Conservation (phyloP, 1,284 basidiomycete genomes). For the Trametes versicolor region DNA sequence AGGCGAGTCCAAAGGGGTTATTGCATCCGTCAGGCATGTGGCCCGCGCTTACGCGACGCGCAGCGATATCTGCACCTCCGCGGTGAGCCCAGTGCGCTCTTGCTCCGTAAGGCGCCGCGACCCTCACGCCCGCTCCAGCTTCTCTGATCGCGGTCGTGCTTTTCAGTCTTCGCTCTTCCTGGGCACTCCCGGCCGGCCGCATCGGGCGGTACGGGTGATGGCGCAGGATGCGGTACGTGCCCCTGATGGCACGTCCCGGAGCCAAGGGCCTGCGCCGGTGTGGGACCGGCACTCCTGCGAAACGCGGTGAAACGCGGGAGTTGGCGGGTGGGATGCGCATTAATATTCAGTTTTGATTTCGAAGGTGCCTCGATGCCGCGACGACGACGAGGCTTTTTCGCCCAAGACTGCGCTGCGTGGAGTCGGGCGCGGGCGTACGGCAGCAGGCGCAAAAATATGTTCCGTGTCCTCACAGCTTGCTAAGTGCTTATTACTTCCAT, state of each 20-base stretch:
- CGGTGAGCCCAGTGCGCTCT: slow-evolving; percentile 1
- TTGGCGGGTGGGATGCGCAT: too few relatives aligned
- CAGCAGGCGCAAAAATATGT: background rate
- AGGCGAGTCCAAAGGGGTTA: background rate
- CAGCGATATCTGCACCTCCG: background rate
- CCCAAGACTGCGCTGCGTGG: too few relatives aligned
- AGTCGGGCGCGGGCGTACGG: too few relatives aligned
- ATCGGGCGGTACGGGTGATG: background rate
- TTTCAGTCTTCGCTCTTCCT: background rate
- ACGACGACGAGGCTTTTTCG: too few relatives aligned
- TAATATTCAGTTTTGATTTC: too few relatives aligned
- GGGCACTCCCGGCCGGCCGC: background rate
- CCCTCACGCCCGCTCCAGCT: slow-evolving; percentile 9
- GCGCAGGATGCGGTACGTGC: background rate
- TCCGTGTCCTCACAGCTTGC: background rate
- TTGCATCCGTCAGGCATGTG: background rate
- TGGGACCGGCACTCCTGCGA: too few relatives aligned
- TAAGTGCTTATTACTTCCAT: background rate
- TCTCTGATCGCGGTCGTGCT: background rate
- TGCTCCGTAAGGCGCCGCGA: background rate
- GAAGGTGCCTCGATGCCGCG: too few relatives aligned
- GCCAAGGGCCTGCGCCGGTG: too few relatives aligned
- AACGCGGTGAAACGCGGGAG: too few relatives aligned
- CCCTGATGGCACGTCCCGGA: too few relatives aligned
- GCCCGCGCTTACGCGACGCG: background rate